Evolutionary conservation across 129 eudicot genomes (phyloP), one percentile per base, ranked within the genome.

Genomic region (Cynara cardunculus): DNA sequence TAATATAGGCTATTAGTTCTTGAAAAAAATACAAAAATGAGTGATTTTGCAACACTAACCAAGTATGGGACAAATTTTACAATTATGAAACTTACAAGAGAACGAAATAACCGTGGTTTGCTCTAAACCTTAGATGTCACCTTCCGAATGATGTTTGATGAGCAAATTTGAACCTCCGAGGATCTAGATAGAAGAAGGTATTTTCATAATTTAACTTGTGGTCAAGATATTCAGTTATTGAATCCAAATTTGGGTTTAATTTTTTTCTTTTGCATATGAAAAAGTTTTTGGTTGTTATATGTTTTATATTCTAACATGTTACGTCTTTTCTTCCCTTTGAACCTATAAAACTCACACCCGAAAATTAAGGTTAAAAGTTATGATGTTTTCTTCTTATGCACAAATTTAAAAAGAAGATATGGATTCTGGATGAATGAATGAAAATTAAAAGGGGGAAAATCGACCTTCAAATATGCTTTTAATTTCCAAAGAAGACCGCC

Each of bases 141-240:
- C 78, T 85, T 56, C 94, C 91, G 24, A 90, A 90, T 39, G 94
- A 78, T 67, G 94, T 90, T 77, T 87, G 91, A 79, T 84, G 88
- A 75, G 81, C 85, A 25, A 90, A 74, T 83, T 81, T 86, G 71
- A 90, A 87, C 84, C 94, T 86, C 49, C 87, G 79, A 11, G 91
- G 91, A 87, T 90, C 94, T 90, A 71, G 1, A 82, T 16, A 14
- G 11, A 10, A 27, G 18, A 25, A 26, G 22, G 72, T 24, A 2
- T 25, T 24, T 66, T 25, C 5, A 34, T 8, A 34, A 34, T 67
- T 66, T 2, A 8, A 25, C 5, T 2, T 78, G 3, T 35, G 18
- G 71, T 28, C n/a, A 68, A 26, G 27, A 9, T 27, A 13, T 26
- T 68, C 19, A 26, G 10, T 68, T 25, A 26, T 18, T 67, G 1